phyloP scores from a whole-genome alignment of 139 green algal species.

The Bryopsis sp. region DNA sequence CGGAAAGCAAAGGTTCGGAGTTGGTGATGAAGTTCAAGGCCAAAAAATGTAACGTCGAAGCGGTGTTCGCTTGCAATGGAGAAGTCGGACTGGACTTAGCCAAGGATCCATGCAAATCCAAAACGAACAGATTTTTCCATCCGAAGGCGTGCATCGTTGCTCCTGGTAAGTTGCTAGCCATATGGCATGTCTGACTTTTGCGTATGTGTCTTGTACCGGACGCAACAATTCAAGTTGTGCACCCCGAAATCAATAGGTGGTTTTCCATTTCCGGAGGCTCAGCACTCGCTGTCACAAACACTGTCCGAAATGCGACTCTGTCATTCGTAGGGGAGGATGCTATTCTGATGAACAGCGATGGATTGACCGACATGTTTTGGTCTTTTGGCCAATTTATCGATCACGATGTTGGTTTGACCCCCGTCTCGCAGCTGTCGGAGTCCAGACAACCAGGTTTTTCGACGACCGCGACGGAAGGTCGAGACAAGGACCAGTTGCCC shows the following conservation, averaged over 20 bases:
- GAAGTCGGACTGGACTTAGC: not conserved
- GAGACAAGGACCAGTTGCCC: not conserved
- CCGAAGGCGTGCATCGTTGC: conserved; percentile 1
- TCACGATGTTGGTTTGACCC: conserved; percentile 18
- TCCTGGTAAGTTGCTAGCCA: not conserved
- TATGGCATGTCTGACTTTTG: too few species aligned
- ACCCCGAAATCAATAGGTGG: not conserved
- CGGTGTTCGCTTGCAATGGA: not conserved
- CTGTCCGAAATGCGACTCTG: not conserved
- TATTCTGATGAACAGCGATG: not conserved
- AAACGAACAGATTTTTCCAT: conserved; percentile 13
- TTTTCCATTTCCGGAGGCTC: too few species aligned
- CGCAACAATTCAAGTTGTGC: too few species aligned
- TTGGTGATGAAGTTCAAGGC: conserved; percentile 5
- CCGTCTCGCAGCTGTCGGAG: conserved; percentile 9
- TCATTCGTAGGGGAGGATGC: not conserved
- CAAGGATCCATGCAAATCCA: not conserved
- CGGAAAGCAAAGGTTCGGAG: too few species aligned
- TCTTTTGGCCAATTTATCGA: conserved; percentile 17
- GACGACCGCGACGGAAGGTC: not conserved
- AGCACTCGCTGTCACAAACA: too few species aligned
- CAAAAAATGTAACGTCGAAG: not conserved
- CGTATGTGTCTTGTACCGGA: too few species aligned
- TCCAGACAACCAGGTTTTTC: conserved; percentile 9
- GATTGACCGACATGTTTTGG: conserved; percentile 20